A percentile compares a stretch with the other conserved stretches of the same genome.
Evolutionary conservation across 148 eudicot genomes (phyloP).

Genomic region (Camellia granthamiana): DNA sequence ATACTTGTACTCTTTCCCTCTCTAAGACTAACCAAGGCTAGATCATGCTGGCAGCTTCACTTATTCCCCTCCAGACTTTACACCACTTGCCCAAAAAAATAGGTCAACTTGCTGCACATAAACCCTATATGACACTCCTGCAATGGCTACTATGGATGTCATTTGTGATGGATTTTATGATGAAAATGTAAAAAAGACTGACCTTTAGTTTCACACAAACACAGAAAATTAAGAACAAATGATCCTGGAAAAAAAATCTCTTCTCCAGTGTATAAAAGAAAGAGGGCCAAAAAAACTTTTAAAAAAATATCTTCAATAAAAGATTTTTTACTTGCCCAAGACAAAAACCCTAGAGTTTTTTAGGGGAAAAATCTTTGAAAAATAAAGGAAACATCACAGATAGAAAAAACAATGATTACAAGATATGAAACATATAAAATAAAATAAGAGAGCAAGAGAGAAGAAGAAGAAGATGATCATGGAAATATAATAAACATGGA

Average conservation of each 20-base stretch:
- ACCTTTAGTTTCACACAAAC: too few relatives aligned
- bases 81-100: background rate
- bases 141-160: too few relatives aligned
- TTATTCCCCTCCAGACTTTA: slow-evolving; percentile 43
- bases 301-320: too few relatives aligned
- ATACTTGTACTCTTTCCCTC: background rate
- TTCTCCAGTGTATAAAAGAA: too few relatives aligned
- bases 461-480: background rate
- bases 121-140: too few relatives aligned
- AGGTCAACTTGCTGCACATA: background rate
- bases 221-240: too few relatives aligned
- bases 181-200: background rate
- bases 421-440: background rate
- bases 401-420: background rate
- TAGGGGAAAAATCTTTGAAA: background rate
- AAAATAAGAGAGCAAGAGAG: background rate
- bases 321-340: too few relatives aligned
- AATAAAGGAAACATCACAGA: background rate
- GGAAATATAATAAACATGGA: background rate
- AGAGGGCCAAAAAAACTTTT: too few relatives aligned
- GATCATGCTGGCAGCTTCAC: slow-evolving; percentile 97
- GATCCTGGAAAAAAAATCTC: too few relatives aligned
- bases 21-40: slow-evolving; percentile 39
- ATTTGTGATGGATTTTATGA: background rate
- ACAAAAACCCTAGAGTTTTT: too few relatives aligned